A percentile compares a stretch with the other conserved stretches of the same genome.
Conservation (phyloP, 495 filamentous ascomycete species). For the Talaromyces wortmannii region DNA sequence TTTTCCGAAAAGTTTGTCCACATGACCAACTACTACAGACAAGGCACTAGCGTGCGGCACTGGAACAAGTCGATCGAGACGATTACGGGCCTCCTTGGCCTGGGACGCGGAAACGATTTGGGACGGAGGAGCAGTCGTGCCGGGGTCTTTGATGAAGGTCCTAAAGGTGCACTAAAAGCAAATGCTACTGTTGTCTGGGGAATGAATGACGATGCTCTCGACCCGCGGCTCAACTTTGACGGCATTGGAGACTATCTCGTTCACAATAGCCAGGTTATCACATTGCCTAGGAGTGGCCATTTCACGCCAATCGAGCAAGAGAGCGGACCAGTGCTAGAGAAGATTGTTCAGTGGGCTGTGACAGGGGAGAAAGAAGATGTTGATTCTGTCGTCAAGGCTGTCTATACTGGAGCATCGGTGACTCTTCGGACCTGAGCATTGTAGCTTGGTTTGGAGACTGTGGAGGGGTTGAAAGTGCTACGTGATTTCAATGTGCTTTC, state of each 20-base stretch:
- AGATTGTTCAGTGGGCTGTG: slow-evolving; percentile 27
- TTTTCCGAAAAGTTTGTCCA: slow-evolving; percentile 26
- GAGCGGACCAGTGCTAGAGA: slow-evolving; percentile 24
- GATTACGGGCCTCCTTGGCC: slow-evolving; percentile 31
- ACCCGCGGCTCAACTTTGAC: slow-evolving; percentile 29
- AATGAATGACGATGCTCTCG: slow-evolving; percentile 34
- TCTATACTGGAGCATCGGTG: slow-evolving; percentile 25
- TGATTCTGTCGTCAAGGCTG: slow-evolving; percentile 15
- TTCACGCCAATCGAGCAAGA: slow-evolving; percentile 36
- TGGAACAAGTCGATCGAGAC: slow-evolving; percentile 47
- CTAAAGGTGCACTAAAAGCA: slow-evolving; percentile 35
- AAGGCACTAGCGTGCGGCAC: slow-evolving; percentile 22
- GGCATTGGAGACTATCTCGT: slow-evolving; percentile 36
- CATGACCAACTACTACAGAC: slow-evolving; percentile 44
- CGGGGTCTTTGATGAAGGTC: slow-evolving; percentile 38
- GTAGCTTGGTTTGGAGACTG: neutral
- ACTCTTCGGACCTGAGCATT: slow-evolving; percentile 21
- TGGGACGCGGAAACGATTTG: slow-evolving; percentile 19
- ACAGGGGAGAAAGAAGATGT: slow-evolving; percentile 31
- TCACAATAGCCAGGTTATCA: slow-evolving; percentile 29
- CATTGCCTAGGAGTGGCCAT: slow-evolving; percentile 31
- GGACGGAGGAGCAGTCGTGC: slow-evolving; percentile 26
- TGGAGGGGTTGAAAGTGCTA: neutral
- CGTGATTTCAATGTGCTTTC: neutral
- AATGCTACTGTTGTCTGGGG: slow-evolving; percentile 47